Evolutionary conservation across 169 alveolate genomes (phyloP), one percentile per base, ranked within the genome.

Genomic region (Plasmodium coatneyi): DNA sequence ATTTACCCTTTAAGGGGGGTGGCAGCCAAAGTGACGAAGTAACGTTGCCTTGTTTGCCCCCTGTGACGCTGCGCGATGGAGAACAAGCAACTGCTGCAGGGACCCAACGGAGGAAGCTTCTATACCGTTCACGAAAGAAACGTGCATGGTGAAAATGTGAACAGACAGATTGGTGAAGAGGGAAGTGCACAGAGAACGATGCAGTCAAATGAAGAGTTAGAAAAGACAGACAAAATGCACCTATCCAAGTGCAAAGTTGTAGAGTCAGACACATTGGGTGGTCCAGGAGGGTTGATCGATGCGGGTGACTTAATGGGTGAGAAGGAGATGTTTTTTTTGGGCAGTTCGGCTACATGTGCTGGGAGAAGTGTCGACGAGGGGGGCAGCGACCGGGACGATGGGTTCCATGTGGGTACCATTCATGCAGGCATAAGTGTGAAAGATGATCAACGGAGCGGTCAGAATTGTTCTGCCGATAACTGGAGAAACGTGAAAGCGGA

Each of bases 11-110:
- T 49, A 49, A 12, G 5, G 60, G 60, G 60, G 60, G 46, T 14
- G 60, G 60, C 60, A 49, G 14, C 60, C 60, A 12, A 49, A 49
- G 60, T 14, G 60, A 49, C 60, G 60, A 16, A 49, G 60, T 49
- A 49, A 49, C 60, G 60, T 14, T 49, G 60, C 60, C 60, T 49
- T 49, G 22, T 14, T 14, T 16, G 60, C n/a, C 2, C 60, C 60
- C 60, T 49, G 60, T 22, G 43, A 52, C 43, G 25, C 25, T n/a
- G 36, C 46, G 71, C 43, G n/a, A 83, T 83, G 92, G 92, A 83
- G 43, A 83, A 83, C n/a, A 83, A 83, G 28, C 39, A 83, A 10
- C 14, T 66, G 46, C 49, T 83, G 71, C 72, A 56, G 36, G 82
- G 46, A 28, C 54, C 82, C 14, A 81, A 83, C 46, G 34, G 41